Base-by-base conservation (phyloP, 805 yeast species). In the Candida namnaoensis region DNA sequence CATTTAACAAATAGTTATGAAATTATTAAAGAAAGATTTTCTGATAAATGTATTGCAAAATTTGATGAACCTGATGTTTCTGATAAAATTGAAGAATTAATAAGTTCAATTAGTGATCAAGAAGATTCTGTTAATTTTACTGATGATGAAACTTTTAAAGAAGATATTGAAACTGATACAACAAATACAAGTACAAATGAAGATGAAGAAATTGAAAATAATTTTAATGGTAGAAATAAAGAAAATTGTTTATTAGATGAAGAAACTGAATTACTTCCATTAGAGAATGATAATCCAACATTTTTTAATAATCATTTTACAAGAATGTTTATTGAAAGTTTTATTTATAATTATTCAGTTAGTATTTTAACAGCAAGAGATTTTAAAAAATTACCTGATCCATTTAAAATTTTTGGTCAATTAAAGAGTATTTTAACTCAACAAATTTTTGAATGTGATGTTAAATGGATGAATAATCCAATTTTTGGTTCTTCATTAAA, bases 381-480 rank as follows among this genome's bases (percentile, higher is more conserved):
- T 15, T 44, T 52, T 4, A 59, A 61, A 11, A 51, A 53, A 1
- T 41, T 71, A 10, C 73, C 75, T 1, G 60, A 68, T 24, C 78
- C 78, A 5, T 70, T 63, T 47, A 54, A 52, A 4, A 55, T 69
- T 25, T 71, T 63, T 44, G 49, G 48, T 34, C 58, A 61, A 3
- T 57, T 59, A 38, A 57, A 58, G 41, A 52, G 57, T 12, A 48
- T 53, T 25, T 53, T 66, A 39, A 58, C 60, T 30, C 45, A 53
- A 2, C 72, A 70, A 12, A 43, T 70, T 5, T 30, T 30, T 44
- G 52, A 58, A 26, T 57, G 65, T 44, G 59, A 56, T 12, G 62
- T 60, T n/a, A 49, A 50, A n/a, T 66, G 70, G 70, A 64, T 66
- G 68, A 66, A 66, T 42, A 64, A 66, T 43, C 72, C 72, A 0